Evolutionary conservation across 257 asterid species (phyloP).

Genomic region (Petrea volubilis): DNA sequence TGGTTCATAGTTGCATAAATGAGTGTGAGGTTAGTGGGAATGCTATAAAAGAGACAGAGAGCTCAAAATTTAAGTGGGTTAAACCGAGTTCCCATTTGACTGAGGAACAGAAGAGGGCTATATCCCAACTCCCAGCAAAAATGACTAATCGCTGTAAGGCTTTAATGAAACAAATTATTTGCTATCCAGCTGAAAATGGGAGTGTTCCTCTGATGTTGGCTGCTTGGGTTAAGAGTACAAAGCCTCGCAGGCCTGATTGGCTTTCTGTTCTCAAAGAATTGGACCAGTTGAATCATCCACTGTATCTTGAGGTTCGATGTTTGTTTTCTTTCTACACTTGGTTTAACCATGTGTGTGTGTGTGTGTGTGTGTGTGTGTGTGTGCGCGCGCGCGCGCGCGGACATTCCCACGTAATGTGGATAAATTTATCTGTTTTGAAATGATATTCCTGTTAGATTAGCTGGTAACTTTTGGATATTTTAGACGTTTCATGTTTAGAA

Average conservation of each 20-base stretch:
- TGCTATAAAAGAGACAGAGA: constrained; percentile 34
- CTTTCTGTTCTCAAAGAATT: constrained; percentile 73
- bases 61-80: constrained; percentile 49
- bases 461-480: not conserved
- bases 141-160: constrained; percentile 76
- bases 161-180: constrained; percentile 58
- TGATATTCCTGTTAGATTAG: not conserved
- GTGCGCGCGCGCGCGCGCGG: no score
- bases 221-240: constrained; percentile 80
- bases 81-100: constrained; percentile 37
- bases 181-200: constrained; percentile 59
- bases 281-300: constrained; percentile 58
- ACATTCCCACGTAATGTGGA: not conserved
- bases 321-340: not conserved
- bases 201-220: constrained; percentile 55
- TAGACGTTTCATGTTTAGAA: not conserved
- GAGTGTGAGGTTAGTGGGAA: constrained; percentile 32
- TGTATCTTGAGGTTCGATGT: constrained; percentile 65
- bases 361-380: no score
- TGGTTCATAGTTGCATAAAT: constrained; percentile 18
- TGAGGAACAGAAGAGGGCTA: constrained; percentile 56
- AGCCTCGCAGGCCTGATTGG: constrained; percentile 88
- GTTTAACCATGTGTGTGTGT: not conserved
- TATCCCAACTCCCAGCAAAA: constrained; percentile 54
- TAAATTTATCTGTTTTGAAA: not conserved